These are phyloP conservation scores for Wickerhamiella kurtzmanii DNA, from an alignment of 805 yeast species.

Conservation along the genomic window DNA sequence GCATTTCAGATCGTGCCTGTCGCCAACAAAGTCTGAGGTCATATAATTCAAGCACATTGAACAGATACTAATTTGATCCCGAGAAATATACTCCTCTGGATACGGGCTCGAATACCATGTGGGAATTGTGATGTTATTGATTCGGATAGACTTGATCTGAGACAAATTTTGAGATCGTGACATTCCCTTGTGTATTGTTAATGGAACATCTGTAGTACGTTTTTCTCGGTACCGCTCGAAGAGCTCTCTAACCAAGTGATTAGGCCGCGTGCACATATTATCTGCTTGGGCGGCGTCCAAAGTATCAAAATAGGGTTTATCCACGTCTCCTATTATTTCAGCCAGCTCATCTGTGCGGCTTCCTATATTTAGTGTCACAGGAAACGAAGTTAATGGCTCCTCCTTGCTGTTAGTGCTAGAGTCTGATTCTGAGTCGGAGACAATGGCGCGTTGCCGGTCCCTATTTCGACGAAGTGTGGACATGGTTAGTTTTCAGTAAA, in stretches of 20 bases:
- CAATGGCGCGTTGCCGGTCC: not conserved
- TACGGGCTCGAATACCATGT: constrained; percentile 93
- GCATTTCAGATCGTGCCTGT: constrained; percentile 69
- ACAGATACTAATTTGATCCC: constrained; percentile 57
- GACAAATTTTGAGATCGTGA: constrained; percentile 17
- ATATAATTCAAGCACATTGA: constrained; percentile 73
- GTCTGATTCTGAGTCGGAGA: not conserved
- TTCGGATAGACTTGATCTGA: constrained; percentile 49
- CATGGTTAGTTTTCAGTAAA: too few species aligned
- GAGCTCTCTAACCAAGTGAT: constrained; percentile 10
- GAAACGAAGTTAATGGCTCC: not conserved
- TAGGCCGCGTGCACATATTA: constrained; percentile 7
- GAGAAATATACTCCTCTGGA: constrained; percentile 67
- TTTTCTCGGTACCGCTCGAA: not conserved
- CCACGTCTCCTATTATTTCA: constrained; percentile 9
- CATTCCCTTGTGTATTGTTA: not conserved
- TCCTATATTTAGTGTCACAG: not conserved
- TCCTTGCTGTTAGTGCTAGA: not conserved
- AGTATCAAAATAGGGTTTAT: constrained; percentile 10
- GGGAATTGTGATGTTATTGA: constrained; percentile 60
- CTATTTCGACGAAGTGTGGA: not conserved
- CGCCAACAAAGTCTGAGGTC: constrained; percentile 49
- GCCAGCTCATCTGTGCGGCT: constrained; percentile 9
- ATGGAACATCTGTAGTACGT: not conserved
- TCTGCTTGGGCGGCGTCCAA: constrained; percentile 3